These are phyloP conservation scores for Puccinia hordei DNA, from an alignment of 1,284 basidiomycete species.

Conservation along the genomic window DNA sequence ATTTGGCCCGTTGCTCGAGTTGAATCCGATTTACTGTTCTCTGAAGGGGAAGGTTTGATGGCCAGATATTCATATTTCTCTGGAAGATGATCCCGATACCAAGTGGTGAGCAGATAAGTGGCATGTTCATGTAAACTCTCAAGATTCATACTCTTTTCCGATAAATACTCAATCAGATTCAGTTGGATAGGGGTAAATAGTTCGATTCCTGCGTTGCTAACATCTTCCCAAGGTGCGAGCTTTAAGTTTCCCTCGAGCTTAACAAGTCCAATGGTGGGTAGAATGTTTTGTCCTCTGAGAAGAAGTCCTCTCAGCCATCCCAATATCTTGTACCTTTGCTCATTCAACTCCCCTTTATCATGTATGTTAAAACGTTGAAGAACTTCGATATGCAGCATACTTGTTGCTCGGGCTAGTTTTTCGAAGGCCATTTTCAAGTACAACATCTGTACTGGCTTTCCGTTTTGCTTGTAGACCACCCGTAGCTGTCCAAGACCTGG, in stretches of 20 bases:
- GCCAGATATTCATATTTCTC: not conserved
- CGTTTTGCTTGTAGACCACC: not conserved
- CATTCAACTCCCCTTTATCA: not conserved
- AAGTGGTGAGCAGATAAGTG: not conserved
- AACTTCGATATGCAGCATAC: not conserved
- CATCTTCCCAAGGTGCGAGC: not conserved
- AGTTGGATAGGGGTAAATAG: not conserved
- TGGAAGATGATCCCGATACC: not conserved
- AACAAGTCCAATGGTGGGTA: not conserved
- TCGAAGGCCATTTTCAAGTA: not conserved
- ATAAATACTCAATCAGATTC: not conserved
- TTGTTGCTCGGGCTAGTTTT: not conserved
- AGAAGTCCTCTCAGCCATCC: not conserved
- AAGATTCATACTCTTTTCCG: not conserved
- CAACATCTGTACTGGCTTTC: not conserved
- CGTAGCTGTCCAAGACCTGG: not conserved
- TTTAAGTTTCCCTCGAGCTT: not conserved
- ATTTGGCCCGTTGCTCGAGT: no score
- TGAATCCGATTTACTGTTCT: no score
- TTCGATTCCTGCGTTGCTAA: not conserved
- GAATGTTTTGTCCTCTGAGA: not conserved
- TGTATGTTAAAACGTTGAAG: not conserved
- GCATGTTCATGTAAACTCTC: not conserved
- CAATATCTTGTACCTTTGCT: not conserved
- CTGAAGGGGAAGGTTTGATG: no score